These are phyloP conservation scores for Capronia americana DNA, from an alignment of 2,329 filamentous ascomycete genomes.

Conservation along the genomic window DNA sequence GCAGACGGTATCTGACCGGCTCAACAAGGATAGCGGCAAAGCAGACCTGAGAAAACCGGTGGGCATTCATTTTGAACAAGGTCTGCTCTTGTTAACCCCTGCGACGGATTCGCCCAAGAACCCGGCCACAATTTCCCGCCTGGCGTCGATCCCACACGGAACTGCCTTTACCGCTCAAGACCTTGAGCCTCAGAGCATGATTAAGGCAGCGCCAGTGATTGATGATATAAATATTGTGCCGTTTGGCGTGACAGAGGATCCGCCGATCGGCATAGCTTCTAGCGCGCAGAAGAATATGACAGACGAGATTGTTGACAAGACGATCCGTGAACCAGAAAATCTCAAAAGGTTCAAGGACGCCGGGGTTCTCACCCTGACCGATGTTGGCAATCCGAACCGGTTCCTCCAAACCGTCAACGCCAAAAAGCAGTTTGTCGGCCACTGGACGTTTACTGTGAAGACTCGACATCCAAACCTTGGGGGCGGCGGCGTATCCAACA, in stretches of 20 bases:
- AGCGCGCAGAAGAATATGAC: no score
- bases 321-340: no score
- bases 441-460: not conserved
- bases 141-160: conserved; percentile 5
- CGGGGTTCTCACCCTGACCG: no score
- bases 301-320: no score
- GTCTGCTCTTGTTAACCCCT: not conserved
- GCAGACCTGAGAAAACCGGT: not conserved
- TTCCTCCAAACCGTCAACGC: no score
- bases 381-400: no score
- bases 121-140: not conserved
- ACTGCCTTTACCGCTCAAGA: not conserved
- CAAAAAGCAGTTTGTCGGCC: no score
- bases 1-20: not conserved
- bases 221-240: no score
- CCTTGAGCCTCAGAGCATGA: not conserved
- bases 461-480: not conserved
- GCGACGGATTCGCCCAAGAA: not conserved
- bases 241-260: no score
- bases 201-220: not conserved
- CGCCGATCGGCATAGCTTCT: no score
- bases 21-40: not conserved
- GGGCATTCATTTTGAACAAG: conserved; percentile 2
- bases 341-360: no score
- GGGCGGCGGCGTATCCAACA: not conserved